Base-by-base conservation (phyloP, 768 basidiomycete species). In the Podaxis rugospora region DNA sequence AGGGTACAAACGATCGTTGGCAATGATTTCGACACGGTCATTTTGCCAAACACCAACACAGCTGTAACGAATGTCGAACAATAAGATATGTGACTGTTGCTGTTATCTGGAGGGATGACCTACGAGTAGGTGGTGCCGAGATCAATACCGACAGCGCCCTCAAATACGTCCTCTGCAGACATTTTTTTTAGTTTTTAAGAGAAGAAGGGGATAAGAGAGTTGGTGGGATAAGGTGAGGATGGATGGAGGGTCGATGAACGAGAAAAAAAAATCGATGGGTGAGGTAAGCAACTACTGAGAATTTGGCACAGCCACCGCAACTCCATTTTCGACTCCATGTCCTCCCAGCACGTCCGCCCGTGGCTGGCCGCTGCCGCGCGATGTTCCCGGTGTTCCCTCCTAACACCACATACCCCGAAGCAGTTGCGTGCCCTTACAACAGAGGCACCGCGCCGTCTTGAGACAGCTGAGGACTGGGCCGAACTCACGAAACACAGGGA, bases 21-120 rank as follows among this genome's bases (percentile, higher is more conserved):
- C 90, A 74, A 98, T 98, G 82, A 98, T 98, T 78, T 98, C 95
- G 70, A 98, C 95, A 71, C 96, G 94, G 85, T 98, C 96, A 77
- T 97, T 95, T 85, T 96, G 93, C 95, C 95, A 98, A 71, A 98
- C 95, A 81, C 94, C 96, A 69, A 98, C 96, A 75, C 95, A 98
- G 51, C 94, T 96, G 62, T 37, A 44, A 32, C 32, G 50, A 51
- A 44, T 25, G 42, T 39, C 53, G 50, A 51, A 68, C 39, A 69
- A 55, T 68, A 65, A 59, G 59, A 62, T 36, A 46, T 23, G 18
- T 35, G 39, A 59, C 53, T 42, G 54, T 42, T 35, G 49, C 44
- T 10, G 51, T 37, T 42, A 28, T 7, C 16, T 35, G 70, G 64
- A 53, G 61, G 27, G 32, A 59, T 36, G 14, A 75, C 88, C 67